Evolutionary conservation across 2,329 filamentous ascomycete genomes (phyloP).

Genomic region (Ceratocystis harringtonii): DNA sequence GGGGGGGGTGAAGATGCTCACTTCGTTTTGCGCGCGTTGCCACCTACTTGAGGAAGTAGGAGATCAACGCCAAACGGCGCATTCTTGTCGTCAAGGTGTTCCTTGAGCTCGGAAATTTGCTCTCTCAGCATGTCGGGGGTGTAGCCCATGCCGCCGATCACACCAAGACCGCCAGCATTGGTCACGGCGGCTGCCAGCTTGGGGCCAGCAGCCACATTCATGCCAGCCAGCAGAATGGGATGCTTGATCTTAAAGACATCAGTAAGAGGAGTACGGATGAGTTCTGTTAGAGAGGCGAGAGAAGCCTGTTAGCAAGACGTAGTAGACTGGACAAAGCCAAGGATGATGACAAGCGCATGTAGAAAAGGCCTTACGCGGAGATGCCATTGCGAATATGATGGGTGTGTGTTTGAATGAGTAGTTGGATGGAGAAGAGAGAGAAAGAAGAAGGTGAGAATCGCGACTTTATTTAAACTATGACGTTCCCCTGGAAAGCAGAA

Average conservation of each 20-base stretch:
- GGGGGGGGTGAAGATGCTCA: constrained; percentile 24
- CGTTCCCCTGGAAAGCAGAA: background rate
- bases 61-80: constrained; percentile 92
- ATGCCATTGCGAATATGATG: constrained; percentile 44
- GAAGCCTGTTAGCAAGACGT: background rate
- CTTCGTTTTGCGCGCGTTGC: constrained; percentile 89
- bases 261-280: constrained; percentile 76
- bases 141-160: constrained; percentile 91
- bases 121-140: constrained; percentile 94
- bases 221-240: constrained; percentile 86
- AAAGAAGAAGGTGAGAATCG: constrained; percentile 7
- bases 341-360: background rate
- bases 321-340: background rate
- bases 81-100: constrained; percentile 73
- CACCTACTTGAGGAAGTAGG: constrained; percentile 85
- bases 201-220: constrained; percentile 96
- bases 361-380: constrained; percentile 50
- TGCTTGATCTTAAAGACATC: constrained; percentile 98
- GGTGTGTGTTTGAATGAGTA: constrained; percentile 14
- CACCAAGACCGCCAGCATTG: constrained; percentile 90
- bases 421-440: constrained; percentile 4
- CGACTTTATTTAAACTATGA: background rate
- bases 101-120: constrained; percentile 89
- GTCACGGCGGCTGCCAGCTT: constrained; percentile 93
- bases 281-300: constrained; percentile 2